These are phyloP conservation scores for Neospermospora avenae DNA, from an alignment of 2,329 filamentous ascomycete genomes.

Conservation along the genomic window DNA sequence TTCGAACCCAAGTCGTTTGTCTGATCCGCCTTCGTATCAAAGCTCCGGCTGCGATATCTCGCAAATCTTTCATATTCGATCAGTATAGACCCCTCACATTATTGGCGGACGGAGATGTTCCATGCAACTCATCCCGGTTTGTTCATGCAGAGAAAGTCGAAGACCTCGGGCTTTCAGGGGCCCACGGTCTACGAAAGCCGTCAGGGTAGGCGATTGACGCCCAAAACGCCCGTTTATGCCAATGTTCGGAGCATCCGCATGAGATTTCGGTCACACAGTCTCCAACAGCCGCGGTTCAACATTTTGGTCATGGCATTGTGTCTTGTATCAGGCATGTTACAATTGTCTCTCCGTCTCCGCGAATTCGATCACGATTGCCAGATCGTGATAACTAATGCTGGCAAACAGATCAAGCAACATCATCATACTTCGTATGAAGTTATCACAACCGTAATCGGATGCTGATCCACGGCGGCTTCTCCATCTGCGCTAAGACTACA, in stretches of 20 bases:
- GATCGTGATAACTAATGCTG: not conserved
- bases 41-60: not conserved
- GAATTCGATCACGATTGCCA: not conserved
- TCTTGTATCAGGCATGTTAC: not conserved
- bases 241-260: slow-evolving; percentile 12
- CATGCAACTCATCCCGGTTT: not conserved
- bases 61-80: not conserved
- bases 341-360: not conserved
- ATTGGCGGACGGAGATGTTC: not conserved
- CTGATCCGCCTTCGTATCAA: not conserved
- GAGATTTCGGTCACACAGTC: slow-evolving; percentile 2
- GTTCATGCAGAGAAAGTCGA: not conserved
- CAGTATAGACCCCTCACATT: not conserved
- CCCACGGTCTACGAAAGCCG: not conserved
- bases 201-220: not conserved
- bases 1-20: not conserved
- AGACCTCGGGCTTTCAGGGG: not conserved
- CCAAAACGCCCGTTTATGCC: slow-evolving; percentile 6
- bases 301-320: not conserved
- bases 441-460: not conserved
- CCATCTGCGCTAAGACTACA: not conserved
- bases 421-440: slow-evolving; percentile 4
- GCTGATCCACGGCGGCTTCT: not conserved
- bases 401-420: not conserved
- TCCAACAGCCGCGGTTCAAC: slow-evolving; percentile 1